Evolutionary conservation across 2,329 filamentous ascomycete genomes (phyloP), one percentile per base, ranked within the genome.

Genomic region (Curvularia lunata): DNA sequence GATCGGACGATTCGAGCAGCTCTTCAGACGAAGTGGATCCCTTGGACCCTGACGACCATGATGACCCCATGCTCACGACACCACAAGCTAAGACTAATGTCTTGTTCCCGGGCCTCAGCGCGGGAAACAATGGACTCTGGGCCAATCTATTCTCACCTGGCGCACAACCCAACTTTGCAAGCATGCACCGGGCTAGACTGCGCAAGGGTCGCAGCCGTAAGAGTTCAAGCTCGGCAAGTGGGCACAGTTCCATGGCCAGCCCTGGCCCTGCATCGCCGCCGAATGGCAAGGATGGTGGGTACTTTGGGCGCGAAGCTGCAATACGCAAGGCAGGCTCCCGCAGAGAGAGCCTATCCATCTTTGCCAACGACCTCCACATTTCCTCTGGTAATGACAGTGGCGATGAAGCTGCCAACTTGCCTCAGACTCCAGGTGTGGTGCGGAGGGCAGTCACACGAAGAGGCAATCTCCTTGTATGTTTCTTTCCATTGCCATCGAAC

Each of bases 291-390:
- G 77, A 75, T 34, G 80, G 78, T 50, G 82, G 83, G 12, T 87
- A 85, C 68, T 86, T 88, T 70, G 80, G 80, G 2, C 76, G 79
- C 42, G 82, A 84, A 56, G 76, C 81, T 40, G 77, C 79, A 5
- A 80, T 80, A 55, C 79, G 79, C 51, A 81, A 79, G 57, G 75
- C 80, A 7, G 76, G 82, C 41, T 84, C 89, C 8, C 85, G 94
- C 43, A 84, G 94, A 42, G 93, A 97, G 76, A 97, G 92, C 75
- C 88, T 98, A 59, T 96, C 91, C 64, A 88, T 95, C 81, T 92
- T 93, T 37, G 93, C 93, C 16, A 93, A 95, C 65, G 92, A 96
- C 68, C 79, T 97, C 19, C 89, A 95, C 63, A 89, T 97, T 21
- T 88, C 86, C 10, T 87, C 87, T 52, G 86, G 91, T 4, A 92